Conservation (phyloP, 2,329 filamentous ascomycete genomes). For the Claviceps sp. region DNA sequence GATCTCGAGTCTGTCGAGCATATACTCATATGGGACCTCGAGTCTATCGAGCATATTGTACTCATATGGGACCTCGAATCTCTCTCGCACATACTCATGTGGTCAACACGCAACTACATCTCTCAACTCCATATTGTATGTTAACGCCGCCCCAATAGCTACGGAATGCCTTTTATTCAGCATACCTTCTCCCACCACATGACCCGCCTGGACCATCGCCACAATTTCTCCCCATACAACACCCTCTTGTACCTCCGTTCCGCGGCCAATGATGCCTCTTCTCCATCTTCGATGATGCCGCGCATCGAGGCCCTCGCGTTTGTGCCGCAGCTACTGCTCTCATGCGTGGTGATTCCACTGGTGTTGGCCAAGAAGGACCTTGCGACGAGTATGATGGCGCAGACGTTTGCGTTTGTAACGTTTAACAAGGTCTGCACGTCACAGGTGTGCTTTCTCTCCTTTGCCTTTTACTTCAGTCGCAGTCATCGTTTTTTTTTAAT, state of each 20-base stretch:
- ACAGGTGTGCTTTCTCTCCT: slow-evolving; percentile 44
- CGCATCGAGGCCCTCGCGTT: slow-evolving; percentile 72
- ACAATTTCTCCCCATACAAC: slow-evolving; percentile 98
- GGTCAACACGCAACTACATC: too few species aligned
- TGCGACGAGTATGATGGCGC: slow-evolving; percentile 73
- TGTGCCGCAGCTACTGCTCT: slow-evolving; percentile 71
- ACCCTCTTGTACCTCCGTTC: slow-evolving; percentile 79
- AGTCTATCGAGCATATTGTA: neutral
- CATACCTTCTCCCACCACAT: slow-evolving; percentile 93
- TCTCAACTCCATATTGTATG: too few species aligned
- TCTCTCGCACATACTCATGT: neutral
- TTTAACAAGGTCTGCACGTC: slow-evolving; percentile 99
- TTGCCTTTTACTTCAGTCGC: neutral
- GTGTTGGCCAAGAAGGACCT: slow-evolving; percentile 70
- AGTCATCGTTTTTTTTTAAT: neutral
- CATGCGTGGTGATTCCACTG: slow-evolving; percentile 62
- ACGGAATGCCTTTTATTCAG: slow-evolving; percentile 67
- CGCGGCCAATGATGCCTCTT: slow-evolving; percentile 30
- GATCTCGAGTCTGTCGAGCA: slow-evolving; percentile 3
- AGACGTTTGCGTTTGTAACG: slow-evolving; percentile 92
- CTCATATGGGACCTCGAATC: slow-evolving; percentile 4
- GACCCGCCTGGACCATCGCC: slow-evolving; percentile 84
- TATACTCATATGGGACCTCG: slow-evolving; percentile 3
- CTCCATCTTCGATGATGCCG: slow-evolving; percentile 24
- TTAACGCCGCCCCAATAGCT: slow-evolving; percentile 29